Conservation (phyloP, 495 filamentous ascomycete genomes). For the Hypoxylon perforatum region DNA sequence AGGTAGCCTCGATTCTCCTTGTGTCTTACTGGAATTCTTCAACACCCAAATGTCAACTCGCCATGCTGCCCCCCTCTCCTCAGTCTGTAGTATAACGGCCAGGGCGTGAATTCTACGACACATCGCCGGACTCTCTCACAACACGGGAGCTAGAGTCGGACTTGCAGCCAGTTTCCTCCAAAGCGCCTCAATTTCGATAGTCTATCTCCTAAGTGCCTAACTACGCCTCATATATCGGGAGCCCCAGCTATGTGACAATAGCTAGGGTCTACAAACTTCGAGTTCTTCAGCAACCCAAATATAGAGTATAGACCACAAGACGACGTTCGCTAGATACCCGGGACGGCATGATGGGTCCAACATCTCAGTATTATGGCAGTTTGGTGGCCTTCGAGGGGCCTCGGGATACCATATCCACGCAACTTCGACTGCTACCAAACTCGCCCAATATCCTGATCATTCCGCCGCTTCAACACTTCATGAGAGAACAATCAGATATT, state of each 20-base stretch:
- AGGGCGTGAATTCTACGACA: neutral
- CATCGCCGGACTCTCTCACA: neutral
- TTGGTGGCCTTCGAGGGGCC: conserved; percentile 65
- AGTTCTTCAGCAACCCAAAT: neutral
- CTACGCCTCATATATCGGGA: neutral
- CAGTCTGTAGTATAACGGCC: conserved; percentile 6
- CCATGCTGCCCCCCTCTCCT: neutral
- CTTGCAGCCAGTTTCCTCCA: neutral
- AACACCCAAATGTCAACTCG: conserved; percentile 1
- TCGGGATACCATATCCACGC: conserved; percentile 58
- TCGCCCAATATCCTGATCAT: conserved; percentile 62
- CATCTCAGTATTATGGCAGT: conserved; percentile 50
- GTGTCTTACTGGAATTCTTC: conserved; percentile 20
- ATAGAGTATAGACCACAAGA: conserved; percentile 1
- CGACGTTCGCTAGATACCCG: neutral
- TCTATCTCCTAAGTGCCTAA: neutral
- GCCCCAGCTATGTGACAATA: conserved; percentile 1
- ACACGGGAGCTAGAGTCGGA: neutral
- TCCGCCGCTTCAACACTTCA: conserved; percentile 53
- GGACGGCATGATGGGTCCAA: conserved; percentile 20
- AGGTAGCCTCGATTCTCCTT: neutral
- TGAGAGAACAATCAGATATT: conserved; percentile 30
- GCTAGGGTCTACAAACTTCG: neutral
- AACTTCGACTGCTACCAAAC: conserved; percentile 61
- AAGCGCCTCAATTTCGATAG: no score